Evolutionary conservation across 169 alveolate species (phyloP).

Genomic region (Cryptosporidium meleagridis): DNA sequence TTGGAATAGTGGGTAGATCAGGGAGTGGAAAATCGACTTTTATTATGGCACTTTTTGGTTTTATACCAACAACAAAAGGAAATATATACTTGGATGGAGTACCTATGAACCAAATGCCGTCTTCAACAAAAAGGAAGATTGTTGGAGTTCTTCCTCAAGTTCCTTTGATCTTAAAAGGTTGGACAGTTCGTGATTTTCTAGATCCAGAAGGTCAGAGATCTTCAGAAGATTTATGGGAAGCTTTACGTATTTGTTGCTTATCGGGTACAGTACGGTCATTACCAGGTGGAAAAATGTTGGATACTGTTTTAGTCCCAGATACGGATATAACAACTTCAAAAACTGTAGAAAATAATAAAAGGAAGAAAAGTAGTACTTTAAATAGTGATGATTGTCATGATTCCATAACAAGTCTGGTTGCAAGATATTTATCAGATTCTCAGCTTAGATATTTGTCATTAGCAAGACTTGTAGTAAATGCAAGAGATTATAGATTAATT

Average conservation of each 20-base stretch:
- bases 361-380: neutral
- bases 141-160: conserved; percentile 78
- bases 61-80: conserved; percentile 72
- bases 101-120: conserved; percentile 41
- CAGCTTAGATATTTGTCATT: conserved; percentile 78
- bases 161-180: conserved; percentile 76
- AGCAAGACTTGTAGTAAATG: conserved; percentile 75
- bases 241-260: conserved; percentile 69
- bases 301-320: conserved; percentile 65
- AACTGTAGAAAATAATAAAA: neutral
- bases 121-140: conserved; percentile 55
- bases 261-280: conserved; percentile 50
- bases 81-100: conserved; percentile 62
- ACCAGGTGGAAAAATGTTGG: conserved; percentile 71
- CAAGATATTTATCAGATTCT: conserved; percentile 57
- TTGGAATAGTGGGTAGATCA: conserved; percentile 81
- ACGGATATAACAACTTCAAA: conserved; percentile 17
- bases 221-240: conserved; percentile 77
- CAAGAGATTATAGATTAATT: conserved; percentile 75
- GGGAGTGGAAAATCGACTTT: conserved; percentile 78
- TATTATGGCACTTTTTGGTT: conserved; percentile 71
- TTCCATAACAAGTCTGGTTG: conserved; percentile 37
- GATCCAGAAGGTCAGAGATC: conserved; percentile 77
- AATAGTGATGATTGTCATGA: neutral
- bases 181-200: conserved; percentile 77